These are phyloP conservation scores for Pyrrhoderma noxium DNA, from an alignment of 1,284 basidiomycete species.

Conservation along the genomic window DNA sequence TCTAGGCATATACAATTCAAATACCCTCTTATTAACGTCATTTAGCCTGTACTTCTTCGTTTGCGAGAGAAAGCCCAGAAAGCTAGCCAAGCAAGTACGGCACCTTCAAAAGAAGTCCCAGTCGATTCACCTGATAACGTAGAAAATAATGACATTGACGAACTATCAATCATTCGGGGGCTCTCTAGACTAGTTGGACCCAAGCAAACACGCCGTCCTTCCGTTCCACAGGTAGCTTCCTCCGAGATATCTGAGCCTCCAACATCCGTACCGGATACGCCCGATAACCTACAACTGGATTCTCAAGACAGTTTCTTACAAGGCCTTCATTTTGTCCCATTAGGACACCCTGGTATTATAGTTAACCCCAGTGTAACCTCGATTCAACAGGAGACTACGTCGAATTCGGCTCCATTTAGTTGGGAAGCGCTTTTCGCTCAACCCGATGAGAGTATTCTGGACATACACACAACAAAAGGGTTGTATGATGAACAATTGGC, in stretches of 20 bases:
- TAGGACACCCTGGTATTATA: no score
- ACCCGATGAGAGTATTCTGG: neutral
- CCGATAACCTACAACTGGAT: neutral
- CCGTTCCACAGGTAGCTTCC: neutral
- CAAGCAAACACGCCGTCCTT: no score
- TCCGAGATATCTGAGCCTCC: neutral
- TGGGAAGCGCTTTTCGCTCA: neutral
- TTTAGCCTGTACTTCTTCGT: constrained; percentile 5
- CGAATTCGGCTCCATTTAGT: neutral
- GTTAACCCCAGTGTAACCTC: no score
- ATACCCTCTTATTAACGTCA: no score
- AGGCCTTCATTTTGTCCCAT: no score
- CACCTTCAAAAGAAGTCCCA: neutral
- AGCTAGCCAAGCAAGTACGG: neutral
- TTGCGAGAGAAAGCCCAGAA: constrained; percentile 1
- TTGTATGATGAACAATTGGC: no score
- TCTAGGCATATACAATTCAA: neutral
- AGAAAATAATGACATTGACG: neutral
- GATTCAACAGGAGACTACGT: no score
- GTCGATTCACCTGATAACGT: neutral
- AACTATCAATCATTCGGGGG: constrained; percentile 1
- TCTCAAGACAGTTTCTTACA: neutral
- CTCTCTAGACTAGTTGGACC: neutral
- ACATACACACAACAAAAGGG: no score
- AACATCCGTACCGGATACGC: neutral